Evolutionary conservation across 2,329 filamentous ascomycete species (phyloP).

Genomic region (Ophiocordyceps camponoti-leonardi): DNA sequence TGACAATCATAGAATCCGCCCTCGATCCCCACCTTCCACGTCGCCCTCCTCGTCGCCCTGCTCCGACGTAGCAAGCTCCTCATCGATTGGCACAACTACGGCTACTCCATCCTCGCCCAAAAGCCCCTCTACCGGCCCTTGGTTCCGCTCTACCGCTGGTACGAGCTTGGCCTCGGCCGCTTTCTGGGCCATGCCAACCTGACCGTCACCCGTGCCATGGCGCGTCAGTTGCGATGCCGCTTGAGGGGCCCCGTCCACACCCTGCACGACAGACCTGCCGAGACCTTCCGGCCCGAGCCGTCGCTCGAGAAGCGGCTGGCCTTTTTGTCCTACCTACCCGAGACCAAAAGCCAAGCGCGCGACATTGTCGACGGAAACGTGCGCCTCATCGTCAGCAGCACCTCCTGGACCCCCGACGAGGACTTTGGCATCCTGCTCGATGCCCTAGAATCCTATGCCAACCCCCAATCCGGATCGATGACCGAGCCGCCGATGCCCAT

Average conservation of each 20-base stretch:
- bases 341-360: conserved; percentile 41
- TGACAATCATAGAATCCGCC: conserved; percentile 56
- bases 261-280: conserved; percentile 73
- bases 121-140: conserved; percentile 49
- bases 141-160: conserved; percentile 59
- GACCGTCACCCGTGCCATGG: conserved; percentile 83
- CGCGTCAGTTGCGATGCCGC: conserved; percentile 42
- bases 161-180: conserved; percentile 58
- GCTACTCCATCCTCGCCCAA: conserved; percentile 73
- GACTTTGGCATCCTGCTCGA: conserved; percentile 81
- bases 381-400: conserved; percentile 73
- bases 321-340: conserved; percentile 49
- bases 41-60: conserved; percentile 56
- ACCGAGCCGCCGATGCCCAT: conserved; percentile 37
- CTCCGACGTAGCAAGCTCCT: conserved; percentile 67
- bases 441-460: conserved; percentile 60
- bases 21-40: conserved; percentile 74
- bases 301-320: conserved; percentile 25
- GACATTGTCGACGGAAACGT: conserved; percentile 40
- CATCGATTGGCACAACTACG: conserved; percentile 98
- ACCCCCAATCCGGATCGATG: conserved; percentile 22
- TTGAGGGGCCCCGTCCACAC: conserved; percentile 50
- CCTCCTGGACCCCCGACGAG: conserved; percentile 94
- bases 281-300: conserved; percentile 58
- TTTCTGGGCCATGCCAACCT: conserved; percentile 57